These are phyloP conservation scores for Acacia concinna DNA, from an alignment of 331 rosid species.

Conservation along the genomic window DNA sequence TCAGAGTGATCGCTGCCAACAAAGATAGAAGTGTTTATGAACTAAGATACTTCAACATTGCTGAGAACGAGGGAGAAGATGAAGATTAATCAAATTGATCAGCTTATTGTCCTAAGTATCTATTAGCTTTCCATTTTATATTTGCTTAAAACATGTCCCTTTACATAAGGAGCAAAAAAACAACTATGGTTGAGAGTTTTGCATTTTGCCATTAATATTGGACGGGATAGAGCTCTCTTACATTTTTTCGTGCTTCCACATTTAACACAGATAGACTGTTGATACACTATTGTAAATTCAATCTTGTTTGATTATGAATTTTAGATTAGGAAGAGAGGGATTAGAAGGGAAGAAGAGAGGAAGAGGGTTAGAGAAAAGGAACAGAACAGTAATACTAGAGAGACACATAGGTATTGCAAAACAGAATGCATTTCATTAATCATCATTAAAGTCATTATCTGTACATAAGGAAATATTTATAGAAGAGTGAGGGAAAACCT, in stretches of 20 bases:
- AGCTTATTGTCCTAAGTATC: background rate
- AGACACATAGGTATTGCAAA: too few species aligned
- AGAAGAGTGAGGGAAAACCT: too few species aligned
- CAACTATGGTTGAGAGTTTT: slow-evolving; percentile 30
- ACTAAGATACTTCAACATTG: slow-evolving; percentile 67
- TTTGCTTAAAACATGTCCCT: slow-evolving; percentile 30
- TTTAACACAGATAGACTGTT: background rate
- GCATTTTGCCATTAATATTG: background rate
- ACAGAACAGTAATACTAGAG: too few species aligned
- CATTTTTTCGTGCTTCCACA: background rate
- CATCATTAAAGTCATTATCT: too few species aligned
- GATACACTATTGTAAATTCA: too few species aligned
- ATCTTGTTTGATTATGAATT: too few species aligned
- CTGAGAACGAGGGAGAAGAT: slow-evolving; percentile 63
- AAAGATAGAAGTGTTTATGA: slow-evolving; percentile 56
- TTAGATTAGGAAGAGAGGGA: too few species aligned
- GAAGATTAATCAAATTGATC: slow-evolving; percentile 45
- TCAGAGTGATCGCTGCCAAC: slow-evolving; percentile 60
- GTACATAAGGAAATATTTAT: too few species aligned
- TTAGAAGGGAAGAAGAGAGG: too few species aligned
- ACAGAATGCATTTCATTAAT: too few species aligned
- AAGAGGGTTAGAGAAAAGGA: too few species aligned
- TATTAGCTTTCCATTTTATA: slow-evolving; percentile 22
- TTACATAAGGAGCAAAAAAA: slow-evolving; percentile 27
- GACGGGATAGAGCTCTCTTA: slow-evolving; percentile 14